Base-by-base conservation (phyloP, 352 stramenopile genomes). In the Phytophthora niederhauseri region DNA sequence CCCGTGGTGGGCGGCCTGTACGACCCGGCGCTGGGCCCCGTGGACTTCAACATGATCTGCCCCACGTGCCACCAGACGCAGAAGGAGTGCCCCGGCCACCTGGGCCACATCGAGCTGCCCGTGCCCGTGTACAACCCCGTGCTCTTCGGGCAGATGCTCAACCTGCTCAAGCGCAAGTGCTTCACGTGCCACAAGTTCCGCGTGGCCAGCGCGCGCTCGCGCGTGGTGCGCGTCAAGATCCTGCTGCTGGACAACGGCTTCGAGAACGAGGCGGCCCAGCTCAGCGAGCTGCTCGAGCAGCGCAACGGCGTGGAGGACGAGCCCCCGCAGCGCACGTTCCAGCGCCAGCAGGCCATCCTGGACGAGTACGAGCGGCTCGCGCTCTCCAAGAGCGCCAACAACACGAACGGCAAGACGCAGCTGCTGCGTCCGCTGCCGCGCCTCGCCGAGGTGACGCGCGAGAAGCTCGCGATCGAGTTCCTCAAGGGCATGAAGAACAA, bases 41-140 rank as follows among this genome's bases (percentile, higher is more conserved):
- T 93, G 20, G 92, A 98, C 74, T 90, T 87, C 58, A 89, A 91
- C 70, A 84, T 92, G 68, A 86, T 97, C 66, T 99, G 95, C 73
- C 80, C 92, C 15, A 99, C 98, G 34, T 99, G 98, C 84, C 92
- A 97, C 49, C 89, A 99, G 70, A 91, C 90, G 52, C 97, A 97
- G 73, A 89, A 97, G 57, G 81, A 98, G 56, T 99, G 98, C 71
- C 97, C 98, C 0, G 98, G 98, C 19, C 98, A 99, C 82, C 78
- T 99, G 57, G 98, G 98, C 26, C 97, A 99, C 84, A 98, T 99
- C 64, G 97, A 99, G 86, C 87, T 99, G 43, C 96, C 94, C 60
- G 94, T 99, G 34, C 98, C 98, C 6, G 87, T 99, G 34, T 99
- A 99, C 76, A 98, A 99, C 80, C 98, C 98, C 0, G 84, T 99